These are phyloP conservation scores for Diaporthe nobilis DNA, from an alignment of 2,329 filamentous ascomycete species.

Conservation along the genomic window DNA sequence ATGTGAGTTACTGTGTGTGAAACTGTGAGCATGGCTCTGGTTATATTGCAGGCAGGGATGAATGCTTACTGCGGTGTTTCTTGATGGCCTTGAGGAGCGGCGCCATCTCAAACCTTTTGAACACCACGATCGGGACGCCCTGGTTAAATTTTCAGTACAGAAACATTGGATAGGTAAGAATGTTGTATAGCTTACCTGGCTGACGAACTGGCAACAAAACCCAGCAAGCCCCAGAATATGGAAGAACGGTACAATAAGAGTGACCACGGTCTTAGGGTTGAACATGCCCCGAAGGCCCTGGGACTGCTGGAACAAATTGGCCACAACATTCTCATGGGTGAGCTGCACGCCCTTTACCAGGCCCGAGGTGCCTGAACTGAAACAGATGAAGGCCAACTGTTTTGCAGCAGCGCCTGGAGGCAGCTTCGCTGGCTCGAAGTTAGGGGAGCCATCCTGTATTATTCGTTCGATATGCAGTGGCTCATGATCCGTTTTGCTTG, in stretches of 20 bases:
- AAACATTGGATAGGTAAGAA: too few relatives aligned
- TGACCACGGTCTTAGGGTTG: constrained; percentile 22
- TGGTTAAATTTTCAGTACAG: neutral
- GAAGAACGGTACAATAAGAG: constrained; percentile 39
- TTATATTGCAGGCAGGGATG: neutral
- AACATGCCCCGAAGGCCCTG: constrained; percentile 37
- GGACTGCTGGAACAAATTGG: constrained; percentile 39
- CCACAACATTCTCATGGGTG: constrained; percentile 39
- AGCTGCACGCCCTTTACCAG: constrained; percentile 39
- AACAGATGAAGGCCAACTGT: constrained; percentile 36
- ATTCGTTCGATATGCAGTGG: constrained; percentile 3
- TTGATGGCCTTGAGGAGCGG: constrained; percentile 30
- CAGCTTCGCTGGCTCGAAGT: constrained; percentile 24
- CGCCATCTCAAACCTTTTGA: constrained; percentile 34
- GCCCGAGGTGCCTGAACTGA: constrained; percentile 40
- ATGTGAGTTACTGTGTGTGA: constrained; percentile 35
- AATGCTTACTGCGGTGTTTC: constrained; percentile 32
- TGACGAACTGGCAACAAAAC: constrained; percentile 38
- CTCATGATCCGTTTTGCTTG: neutral
- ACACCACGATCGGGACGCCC: constrained; percentile 41
- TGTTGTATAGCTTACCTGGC: constrained; percentile 3
- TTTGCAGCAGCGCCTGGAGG: constrained; percentile 15
- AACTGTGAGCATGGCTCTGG: neutral
- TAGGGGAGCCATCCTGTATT: constrained; percentile 6
- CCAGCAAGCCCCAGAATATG: constrained; percentile 39